Evolutionary conservation across 2,329 filamentous ascomycete genomes (phyloP).

Genomic region (Arthrobotrys pseudoclavata): DNA sequence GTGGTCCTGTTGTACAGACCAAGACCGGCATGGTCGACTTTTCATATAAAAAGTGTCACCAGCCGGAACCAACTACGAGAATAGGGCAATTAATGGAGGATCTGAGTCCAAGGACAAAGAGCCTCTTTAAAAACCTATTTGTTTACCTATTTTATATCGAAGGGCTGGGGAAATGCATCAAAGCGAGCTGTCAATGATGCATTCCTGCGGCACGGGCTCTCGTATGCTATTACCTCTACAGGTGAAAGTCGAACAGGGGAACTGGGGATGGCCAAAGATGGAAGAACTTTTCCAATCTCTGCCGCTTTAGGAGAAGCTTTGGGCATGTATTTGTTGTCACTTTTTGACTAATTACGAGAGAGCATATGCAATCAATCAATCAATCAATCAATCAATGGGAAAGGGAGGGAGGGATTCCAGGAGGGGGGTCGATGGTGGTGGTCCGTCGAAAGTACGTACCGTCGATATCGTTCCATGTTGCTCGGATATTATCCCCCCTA

Average conservation of each 20-base stretch:
- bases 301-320: slow-evolving; percentile 61
- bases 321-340: slow-evolving; percentile 60
- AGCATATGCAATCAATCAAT: slow-evolving; percentile 57
- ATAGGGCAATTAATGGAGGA: slow-evolving; percentile 27
- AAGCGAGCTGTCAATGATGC: slow-evolving; percentile 49
- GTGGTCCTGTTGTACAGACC: slow-evolving; percentile 53
- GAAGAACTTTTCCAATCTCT: slow-evolving; percentile 55
- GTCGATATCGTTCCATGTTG: slow-evolving; percentile 39
- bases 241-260: slow-evolving; percentile 52
- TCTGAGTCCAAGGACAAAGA: slow-evolving; percentile 11
- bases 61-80: slow-evolving; percentile 23
- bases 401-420: slow-evolving; percentile 13
- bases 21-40: slow-evolving; percentile 16
- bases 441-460: slow-evolving; percentile 47
- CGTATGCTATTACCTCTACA: slow-evolving; percentile 23
- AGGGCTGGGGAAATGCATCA: slow-evolving; percentile 44
- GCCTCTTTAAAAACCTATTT: slow-evolving; percentile 36
- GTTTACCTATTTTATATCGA: slow-evolving; percentile 50
- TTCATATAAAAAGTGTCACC: slow-evolving; percentile 37
- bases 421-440: slow-evolving; percentile 23
- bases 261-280: slow-evolving; percentile 34
- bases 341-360: slow-evolving; percentile 60
- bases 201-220: slow-evolving; percentile 53
- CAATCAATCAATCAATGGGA: not conserved
- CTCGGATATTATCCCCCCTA: slow-evolving; percentile 52